phyloP scores from a whole-genome alignment of 2,329 filamentous ascomycete species.

The Biscogniauxia sp. region DNA sequence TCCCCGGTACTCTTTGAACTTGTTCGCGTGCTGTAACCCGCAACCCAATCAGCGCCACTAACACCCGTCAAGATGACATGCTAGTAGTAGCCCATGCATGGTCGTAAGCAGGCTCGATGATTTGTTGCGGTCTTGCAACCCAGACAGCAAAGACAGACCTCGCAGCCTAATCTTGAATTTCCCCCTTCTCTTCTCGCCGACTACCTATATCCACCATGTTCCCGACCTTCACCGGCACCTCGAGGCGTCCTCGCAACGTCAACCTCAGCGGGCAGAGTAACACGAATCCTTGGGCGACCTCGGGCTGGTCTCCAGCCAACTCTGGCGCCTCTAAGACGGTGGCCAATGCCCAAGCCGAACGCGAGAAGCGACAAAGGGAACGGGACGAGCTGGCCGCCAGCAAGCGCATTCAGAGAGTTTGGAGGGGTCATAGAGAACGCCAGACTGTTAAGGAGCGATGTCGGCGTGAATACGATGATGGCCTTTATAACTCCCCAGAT shows the following conservation, averaged over 20 bases:
- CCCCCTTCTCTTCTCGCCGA: not conserved
- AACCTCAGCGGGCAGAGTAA: conserved; percentile 81
- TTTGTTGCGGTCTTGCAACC: not conserved
- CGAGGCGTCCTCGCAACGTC: conserved; percentile 83
- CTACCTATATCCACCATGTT: conserved; percentile 61
- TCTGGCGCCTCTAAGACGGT: conserved; percentile 73
- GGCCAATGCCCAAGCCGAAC: conserved; percentile 82
- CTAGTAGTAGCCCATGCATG: not conserved
- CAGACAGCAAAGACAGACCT: not conserved
- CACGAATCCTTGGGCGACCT: conserved; percentile 73
- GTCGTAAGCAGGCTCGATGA: not conserved
- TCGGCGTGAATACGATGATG: conserved; percentile 60
- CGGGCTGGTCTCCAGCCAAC: conserved; percentile 55
- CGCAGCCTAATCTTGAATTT: too few relatives aligned
- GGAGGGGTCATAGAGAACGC: conserved; percentile 73
- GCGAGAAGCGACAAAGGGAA: conserved; percentile 76
- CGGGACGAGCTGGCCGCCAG: conserved; percentile 73
- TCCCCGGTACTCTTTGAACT: not conserved
- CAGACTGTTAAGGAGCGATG: conserved; percentile 54
- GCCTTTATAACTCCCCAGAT: conserved; percentile 42
- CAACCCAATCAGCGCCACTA: not conserved
- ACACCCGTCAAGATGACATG: not conserved
- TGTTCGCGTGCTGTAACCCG: not conserved
- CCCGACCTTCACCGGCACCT: conserved; percentile 84
- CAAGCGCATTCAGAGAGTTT: conserved; percentile 72